Evolutionary conservation across 2,329 filamentous ascomycete species (phyloP), one percentile per base, ranked within the genome.

Genomic region (Eurotiales sp.): DNA sequence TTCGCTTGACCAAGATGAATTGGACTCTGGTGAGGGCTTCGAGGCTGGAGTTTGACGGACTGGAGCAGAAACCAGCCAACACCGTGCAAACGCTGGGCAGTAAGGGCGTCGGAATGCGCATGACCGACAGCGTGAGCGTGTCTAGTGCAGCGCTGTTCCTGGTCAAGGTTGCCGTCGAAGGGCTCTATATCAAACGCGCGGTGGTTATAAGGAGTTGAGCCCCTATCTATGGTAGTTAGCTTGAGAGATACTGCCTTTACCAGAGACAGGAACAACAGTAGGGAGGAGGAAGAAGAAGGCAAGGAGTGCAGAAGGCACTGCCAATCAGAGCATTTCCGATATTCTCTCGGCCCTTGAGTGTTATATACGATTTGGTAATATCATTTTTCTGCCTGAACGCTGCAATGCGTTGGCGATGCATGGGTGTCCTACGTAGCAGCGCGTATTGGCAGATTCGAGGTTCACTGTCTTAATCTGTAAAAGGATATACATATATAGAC

Each of bases 1-100:
- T 71, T 27, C 59, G 47, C 29, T 1, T 27, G 12, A 50, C 46
- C 5, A 48, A 48, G 34, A 39, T 48, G 46, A 34, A 48, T 40
- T 48, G 46, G 45, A 48, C 46, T 22, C 46, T 48, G n/a, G 46
- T 48, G 34, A 30, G 46, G 8, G 34, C 46, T 22, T 32, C 40
- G 23, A 40, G 46, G 34, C 34, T 48, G 15, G n/a, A 48, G 30
- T 48, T 48, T 17, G 46, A 48, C 22, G 34, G 30, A 29, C 29
- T n/a, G n/a, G n/a, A 36, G 43, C 34, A 40, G 34, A 48, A 48
- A 34, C 34, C 34, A 23, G 30, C n/a, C 15, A 10, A 40, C 4
- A 8, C 10, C 2, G 34, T 47, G 8, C 39, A 19, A 14, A 40
- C 23, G 34, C 36, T 48, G 23, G 46, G 46, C 23, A 48, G 46